These are phyloP conservation scores for Arthroderma sp. DNA, from an alignment of 2,329 filamentous ascomycete species.

Conservation along the genomic window DNA sequence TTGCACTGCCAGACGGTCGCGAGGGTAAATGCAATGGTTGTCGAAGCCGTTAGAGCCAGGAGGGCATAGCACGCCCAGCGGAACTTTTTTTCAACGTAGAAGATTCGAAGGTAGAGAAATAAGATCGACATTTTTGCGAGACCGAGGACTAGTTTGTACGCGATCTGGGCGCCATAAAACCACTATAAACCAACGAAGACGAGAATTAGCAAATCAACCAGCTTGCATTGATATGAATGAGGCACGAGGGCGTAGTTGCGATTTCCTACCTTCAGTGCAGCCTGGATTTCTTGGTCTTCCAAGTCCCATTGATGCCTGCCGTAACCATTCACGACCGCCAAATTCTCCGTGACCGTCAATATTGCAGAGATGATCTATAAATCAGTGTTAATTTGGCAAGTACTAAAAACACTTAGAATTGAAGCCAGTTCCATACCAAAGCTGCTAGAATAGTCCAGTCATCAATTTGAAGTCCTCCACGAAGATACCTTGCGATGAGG, in stretches of 20 bases:
- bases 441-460: slow-evolving; percentile 16
- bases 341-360: slow-evolving; percentile 11
- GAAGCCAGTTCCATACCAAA: slow-evolving; percentile 6
- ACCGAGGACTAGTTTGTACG: slow-evolving; percentile 6
- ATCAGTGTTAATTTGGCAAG: no score
- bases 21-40: slow-evolving; percentile 11
- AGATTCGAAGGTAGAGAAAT: slow-evolving; percentile 10
- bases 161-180: slow-evolving; percentile 2
- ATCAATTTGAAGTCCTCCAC: slow-evolving; percentile 12
- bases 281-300: slow-evolving; percentile 11
- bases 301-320: slow-evolving; percentile 17
- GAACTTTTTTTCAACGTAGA: slow-evolving; percentile 5
- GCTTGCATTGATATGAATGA: no score
- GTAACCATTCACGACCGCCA: slow-evolving; percentile 18
- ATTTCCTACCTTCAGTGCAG: slow-evolving; percentile 15
- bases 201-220: no score
- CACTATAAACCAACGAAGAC: neutral
- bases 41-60: slow-evolving; percentile 5
- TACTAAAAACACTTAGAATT: no score
- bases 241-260: no score
- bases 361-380: slow-evolving; percentile 7
- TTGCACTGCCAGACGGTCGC: slow-evolving; percentile 16
- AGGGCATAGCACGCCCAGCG: slow-evolving; percentile 6
- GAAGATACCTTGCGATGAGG: slow-evolving; percentile 11
- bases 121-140: slow-evolving; percentile 9